Base-by-base conservation (phyloP, 257 asterid genomes). In the Solanum chaucha region DNA sequence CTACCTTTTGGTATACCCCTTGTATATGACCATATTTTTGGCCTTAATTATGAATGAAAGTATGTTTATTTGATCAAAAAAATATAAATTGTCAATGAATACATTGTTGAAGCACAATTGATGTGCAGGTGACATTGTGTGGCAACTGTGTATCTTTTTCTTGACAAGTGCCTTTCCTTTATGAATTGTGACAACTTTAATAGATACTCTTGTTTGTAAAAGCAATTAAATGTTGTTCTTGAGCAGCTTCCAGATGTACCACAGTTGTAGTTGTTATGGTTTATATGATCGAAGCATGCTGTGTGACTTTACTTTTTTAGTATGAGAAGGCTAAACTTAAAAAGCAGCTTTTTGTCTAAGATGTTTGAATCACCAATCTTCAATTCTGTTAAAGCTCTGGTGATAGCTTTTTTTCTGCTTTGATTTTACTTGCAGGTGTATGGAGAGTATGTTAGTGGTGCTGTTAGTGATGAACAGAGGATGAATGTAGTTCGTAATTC, bases 361-460 rank as follows among this genome's bases (percentile, higher is more conserved):
- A 28, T 11, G 11, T 48, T 28, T 48, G 68, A 17, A 81, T 81
- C 6, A 81, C 10, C 17, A 1, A 28, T 48, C 75, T 86, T 72
- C 13, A n/a, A 20, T 46, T 84, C 40, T 15, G 20, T 7, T 28
- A 24, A 51, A 65, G 34, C 26, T 35, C 44, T 64, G 77, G 55
- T 14, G 36, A 38, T 84, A 84, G 58, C 51, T 24, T 82, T 71
- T 38, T 35, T 77, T 80, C 84, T 85, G 84, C 71, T 75, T 77
- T 14, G 11, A 28, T 81, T 78, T 34, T 86, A 20, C 12, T 85
- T 88, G n/a, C 88, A 97, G 99, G 99, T 92, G 86, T 97, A 95
- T 90, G 99, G 99, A 83, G 99, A 97, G 88, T 97, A 93, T 65
- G 98, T 97, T 88, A 97, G 90, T 92, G 99, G 99, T 88, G 89